phyloP scores from a whole-genome alignment of 225 moss, liverwort and hornwort genomes.

The Physcomitrellopsis africana region DNA sequence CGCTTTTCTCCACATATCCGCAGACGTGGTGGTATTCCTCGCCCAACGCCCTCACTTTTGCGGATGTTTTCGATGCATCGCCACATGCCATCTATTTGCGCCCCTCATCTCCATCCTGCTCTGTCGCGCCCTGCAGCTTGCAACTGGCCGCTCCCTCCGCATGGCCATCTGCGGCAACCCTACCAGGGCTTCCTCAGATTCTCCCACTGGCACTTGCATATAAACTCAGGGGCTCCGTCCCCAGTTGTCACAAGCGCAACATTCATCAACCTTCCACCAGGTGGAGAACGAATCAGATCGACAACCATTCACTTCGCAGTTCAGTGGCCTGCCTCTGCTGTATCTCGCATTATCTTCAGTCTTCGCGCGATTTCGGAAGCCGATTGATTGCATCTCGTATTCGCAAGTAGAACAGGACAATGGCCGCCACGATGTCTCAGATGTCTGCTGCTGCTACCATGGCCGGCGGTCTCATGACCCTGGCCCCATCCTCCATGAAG shows the following conservation, averaged over 20 bases:
- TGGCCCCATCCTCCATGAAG: not conserved
- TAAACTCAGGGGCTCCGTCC: not conserved
- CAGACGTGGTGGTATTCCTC: too few relatives aligned
- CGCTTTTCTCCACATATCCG: too few relatives aligned
- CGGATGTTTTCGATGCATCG: not conserved
- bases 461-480: not conserved
- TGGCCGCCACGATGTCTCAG: constrained; percentile 32
- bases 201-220: not conserved
- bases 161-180: constrained; percentile 30
- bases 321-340: too few relatives aligned
- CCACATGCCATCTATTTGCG: constrained; percentile 10
- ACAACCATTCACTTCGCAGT: too few relatives aligned
- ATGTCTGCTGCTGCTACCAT: not conserved
- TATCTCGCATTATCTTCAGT: too few relatives aligned
- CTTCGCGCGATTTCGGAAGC: not conserved
- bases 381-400: not conserved
- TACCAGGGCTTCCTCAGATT: not conserved
- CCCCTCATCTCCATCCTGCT: not conserved
- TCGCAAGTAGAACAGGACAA: not conserved
- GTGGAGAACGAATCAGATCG: too few relatives aligned
- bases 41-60: not conserved
- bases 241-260: not conserved
- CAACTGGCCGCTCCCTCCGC: constrained; percentile 34
- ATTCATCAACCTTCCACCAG: too few relatives aligned
- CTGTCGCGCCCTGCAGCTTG: constrained; percentile 33